A percentile compares a stretch with the other conserved stretches of the same genome.
These are phyloP conservation scores for Suillus americanus DNA, from an alignment of 768 basidiomycete species.

Conservation along the genomic window DNA sequence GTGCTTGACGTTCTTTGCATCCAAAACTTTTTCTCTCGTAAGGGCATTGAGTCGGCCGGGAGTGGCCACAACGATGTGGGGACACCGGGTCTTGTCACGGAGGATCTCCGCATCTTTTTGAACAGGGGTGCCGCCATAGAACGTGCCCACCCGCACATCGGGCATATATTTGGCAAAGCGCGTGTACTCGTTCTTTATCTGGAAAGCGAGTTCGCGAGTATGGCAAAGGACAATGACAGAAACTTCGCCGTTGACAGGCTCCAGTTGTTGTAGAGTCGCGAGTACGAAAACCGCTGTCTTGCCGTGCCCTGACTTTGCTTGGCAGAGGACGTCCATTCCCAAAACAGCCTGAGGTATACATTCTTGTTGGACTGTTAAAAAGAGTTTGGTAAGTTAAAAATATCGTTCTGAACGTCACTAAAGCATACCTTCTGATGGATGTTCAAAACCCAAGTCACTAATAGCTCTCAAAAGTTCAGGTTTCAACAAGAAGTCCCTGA, in stretches of 20 bases:
- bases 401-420: neutral
- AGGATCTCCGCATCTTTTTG: conserved; percentile 91
- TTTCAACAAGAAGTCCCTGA: conserved; percentile 97
- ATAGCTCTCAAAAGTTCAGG: conserved; percentile 96
- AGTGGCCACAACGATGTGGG: conserved; percentile 98
- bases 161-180: conserved; percentile 99
- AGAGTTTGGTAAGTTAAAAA: conserved; percentile 6
- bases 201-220: conserved; percentile 98
- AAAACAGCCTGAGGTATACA: conserved; percentile 99
- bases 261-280: conserved; percentile 95
- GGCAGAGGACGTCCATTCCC: conserved; percentile 99
- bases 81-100: conserved; percentile 95
- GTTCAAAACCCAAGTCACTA: conserved; percentile 98
- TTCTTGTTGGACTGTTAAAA: conserved; percentile 91
- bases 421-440: conserved; percentile 92
- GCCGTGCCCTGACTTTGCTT: conserved; percentile 98
- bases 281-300: conserved; percentile 99
- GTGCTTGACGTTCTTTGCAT: conserved; percentile 96
- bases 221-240: conserved; percentile 98
- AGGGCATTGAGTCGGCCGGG: conserved; percentile 97
- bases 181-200: conserved; percentile 99
- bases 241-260: conserved; percentile 97
- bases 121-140: conserved; percentile 96
- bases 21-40: conserved; percentile 91
- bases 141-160: conserved; percentile 94